A percentile compares a stretch with the other conserved stretches of the same genome.
Conservation (phyloP, 805 yeast genomes). For the Teunomyces kruisii region DNA sequence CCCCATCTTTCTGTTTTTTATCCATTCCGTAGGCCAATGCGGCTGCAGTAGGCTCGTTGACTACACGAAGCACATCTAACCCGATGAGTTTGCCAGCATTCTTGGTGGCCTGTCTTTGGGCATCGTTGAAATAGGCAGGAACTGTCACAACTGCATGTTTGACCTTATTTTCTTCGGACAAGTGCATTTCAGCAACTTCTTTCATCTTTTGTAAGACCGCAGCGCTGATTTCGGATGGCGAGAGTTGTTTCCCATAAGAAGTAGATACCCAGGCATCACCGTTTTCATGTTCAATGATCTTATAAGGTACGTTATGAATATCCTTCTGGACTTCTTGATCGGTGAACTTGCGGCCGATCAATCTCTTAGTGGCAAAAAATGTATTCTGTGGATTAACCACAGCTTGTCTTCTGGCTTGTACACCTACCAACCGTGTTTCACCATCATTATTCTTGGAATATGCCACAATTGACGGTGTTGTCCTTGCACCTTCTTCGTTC, state of each 20-base stretch:
- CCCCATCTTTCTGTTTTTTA: slow-evolving; percentile 48
- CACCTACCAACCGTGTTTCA: slow-evolving; percentile 50
- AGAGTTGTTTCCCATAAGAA: slow-evolving; percentile 40
- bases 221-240: slow-evolving; percentile 76
- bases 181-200: slow-evolving; percentile 58
- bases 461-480: slow-evolving; percentile 80
- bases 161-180: slow-evolving; percentile 22
- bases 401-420: slow-evolving; percentile 76
- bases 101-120: slow-evolving; percentile 83
- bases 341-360: slow-evolving; percentile 69
- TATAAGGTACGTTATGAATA: slow-evolving; percentile 59
- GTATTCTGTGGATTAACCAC: slow-evolving; percentile 74
- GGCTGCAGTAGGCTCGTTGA: slow-evolving; percentile 86
- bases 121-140: slow-evolving; percentile 81
- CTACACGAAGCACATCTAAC: slow-evolving; percentile 68
- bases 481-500: slow-evolving; percentile 75
- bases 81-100: slow-evolving; percentile 77
- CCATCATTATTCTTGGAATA: slow-evolving; percentile 36
- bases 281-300: slow-evolving; percentile 55
- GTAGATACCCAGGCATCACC: slow-evolving; percentile 71
- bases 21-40: slow-evolving; percentile 80
- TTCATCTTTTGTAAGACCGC: slow-evolving; percentile 63
- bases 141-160: slow-evolving; percentile 80
- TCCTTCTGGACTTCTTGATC: slow-evolving; percentile 74
- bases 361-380: slow-evolving; percentile 76